Conservation (phyloP, 768 basidiomycete genomes). For the Tephrocybe sp. region DNA sequence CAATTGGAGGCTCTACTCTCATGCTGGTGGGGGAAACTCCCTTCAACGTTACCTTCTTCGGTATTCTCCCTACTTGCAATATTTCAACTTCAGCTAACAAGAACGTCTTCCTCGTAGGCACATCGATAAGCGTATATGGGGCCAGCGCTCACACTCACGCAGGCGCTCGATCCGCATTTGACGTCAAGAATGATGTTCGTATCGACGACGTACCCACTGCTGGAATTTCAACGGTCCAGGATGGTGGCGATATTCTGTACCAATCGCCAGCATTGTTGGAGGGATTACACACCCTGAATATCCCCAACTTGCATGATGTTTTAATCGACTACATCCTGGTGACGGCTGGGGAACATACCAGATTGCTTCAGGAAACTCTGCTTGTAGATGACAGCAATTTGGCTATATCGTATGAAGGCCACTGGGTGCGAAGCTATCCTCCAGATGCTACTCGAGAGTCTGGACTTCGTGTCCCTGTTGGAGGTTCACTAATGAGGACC, state of each 20-base stretch:
- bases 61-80: neutral
- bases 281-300: neutral
- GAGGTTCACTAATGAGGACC: neutral
- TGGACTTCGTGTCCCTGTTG: neutral
- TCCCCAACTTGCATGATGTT: neutral
- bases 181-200: neutral
- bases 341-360: neutral
- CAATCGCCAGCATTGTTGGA: neutral
- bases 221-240: neutral
- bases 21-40: neutral
- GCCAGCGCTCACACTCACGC: neutral
- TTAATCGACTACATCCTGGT: conserved; percentile 3
- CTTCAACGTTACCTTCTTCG: conserved; percentile 2
- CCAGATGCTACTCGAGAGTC: neutral
- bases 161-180: neutral
- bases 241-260: neutral
- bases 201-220: neutral
- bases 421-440: neutral
- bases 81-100: neutral
- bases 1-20: neutral
- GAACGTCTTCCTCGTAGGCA: neutral
- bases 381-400: neutral
- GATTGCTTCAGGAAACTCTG: conserved; percentile 4
- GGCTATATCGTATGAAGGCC: conserved; percentile 1
- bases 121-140: conserved; percentile 4